Percentiles rank a stretch among this genome's conserved stretches.
These are phyloP conservation scores for Botrytis paeoniae DNA, from an alignment of 2,329 filamentous ascomycete genomes.

Conservation along the genomic window DNA sequence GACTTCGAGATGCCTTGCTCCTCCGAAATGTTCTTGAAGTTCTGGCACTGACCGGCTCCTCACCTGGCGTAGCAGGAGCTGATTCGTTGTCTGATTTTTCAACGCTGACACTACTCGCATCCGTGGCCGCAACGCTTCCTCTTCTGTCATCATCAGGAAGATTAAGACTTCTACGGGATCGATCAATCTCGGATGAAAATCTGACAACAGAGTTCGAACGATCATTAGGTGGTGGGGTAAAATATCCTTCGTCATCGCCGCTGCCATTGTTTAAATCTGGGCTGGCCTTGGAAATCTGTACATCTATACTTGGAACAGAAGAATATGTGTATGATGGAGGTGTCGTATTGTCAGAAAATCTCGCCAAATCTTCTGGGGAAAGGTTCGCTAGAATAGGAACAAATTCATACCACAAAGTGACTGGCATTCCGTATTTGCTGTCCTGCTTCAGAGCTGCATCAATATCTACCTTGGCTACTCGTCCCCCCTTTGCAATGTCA, in stretches of 20 bases:
- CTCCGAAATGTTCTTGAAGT: conserved; percentile 57
- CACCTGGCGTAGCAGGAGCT: conserved; percentile 46
- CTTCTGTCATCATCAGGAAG: conserved; percentile 47
- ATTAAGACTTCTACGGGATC: conserved; percentile 47
- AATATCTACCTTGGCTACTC: conserved; percentile 69
- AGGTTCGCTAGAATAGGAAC: conserved; percentile 70
- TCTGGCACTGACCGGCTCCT: conserved; percentile 54
- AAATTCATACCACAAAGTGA: conserved; percentile 93
- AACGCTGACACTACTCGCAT: conserved; percentile 43
- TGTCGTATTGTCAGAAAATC: conserved; percentile 34
- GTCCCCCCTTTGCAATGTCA: conserved; percentile 64
- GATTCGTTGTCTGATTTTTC: conserved; percentile 40
- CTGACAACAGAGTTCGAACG: conserved; percentile 47
- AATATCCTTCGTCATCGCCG: conserved; percentile 33
- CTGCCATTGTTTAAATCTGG: conserved; percentile 1
- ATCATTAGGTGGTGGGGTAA: conserved; percentile 43
- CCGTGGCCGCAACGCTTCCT: conserved; percentile 50
- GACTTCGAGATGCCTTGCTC: conserved; percentile 51
- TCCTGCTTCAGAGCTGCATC: conserved; percentile 75
- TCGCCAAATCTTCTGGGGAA: conserved; percentile 32
- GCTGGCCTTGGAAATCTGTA: conserved; percentile 23
- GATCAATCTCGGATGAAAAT: conserved; percentile 54
- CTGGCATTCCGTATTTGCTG: conserved; percentile 62
- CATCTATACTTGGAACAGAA: conserved; percentile 40
- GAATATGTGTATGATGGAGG: conserved; percentile 54